These are phyloP conservation scores for Aspergillus brunneoviolaceus DNA, from an alignment of 2,329 filamentous ascomycete species.

Conservation along the genomic window DNA sequence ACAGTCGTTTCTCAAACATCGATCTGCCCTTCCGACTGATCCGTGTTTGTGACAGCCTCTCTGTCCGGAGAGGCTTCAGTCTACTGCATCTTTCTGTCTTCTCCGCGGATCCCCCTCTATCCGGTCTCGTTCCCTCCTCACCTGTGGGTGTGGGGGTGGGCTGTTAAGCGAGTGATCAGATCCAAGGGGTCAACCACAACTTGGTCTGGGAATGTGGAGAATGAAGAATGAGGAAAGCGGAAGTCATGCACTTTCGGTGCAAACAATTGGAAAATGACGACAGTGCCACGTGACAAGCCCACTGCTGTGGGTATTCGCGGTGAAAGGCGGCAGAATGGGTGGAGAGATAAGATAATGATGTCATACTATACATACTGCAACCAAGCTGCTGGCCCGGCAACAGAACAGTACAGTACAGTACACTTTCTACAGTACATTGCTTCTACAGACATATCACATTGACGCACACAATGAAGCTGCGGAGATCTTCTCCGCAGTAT, in stretches of 20 bases:
- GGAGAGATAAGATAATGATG: neutral
- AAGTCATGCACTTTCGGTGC: neutral
- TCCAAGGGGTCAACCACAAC: neutral
- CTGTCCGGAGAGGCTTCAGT: neutral
- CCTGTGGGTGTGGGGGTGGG: neutral
- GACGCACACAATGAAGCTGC: neutral
- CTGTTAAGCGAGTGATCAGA: neutral
- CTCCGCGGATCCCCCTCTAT: neutral
- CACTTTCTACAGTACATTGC: neutral
- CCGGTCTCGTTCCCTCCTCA: neutral
- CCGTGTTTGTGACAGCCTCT: constrained; percentile 7
- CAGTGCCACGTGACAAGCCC: neutral
- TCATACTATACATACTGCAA: neutral
- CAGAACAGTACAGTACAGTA: neutral
- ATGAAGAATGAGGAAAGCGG: neutral
- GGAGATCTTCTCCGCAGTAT: neutral
- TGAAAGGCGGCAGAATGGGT: neutral
- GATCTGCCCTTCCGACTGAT: constrained; percentile 1
- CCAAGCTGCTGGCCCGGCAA: neutral
- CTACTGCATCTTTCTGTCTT: neutral
- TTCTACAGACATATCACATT: neutral
- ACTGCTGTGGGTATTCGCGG: neutral
- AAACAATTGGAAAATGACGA: neutral
- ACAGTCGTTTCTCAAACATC: neutral
- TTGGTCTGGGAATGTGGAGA: neutral